Evolutionary conservation across 768 basidiomycete species (phyloP).

Genomic region (Serendipita vermifera): DNA sequence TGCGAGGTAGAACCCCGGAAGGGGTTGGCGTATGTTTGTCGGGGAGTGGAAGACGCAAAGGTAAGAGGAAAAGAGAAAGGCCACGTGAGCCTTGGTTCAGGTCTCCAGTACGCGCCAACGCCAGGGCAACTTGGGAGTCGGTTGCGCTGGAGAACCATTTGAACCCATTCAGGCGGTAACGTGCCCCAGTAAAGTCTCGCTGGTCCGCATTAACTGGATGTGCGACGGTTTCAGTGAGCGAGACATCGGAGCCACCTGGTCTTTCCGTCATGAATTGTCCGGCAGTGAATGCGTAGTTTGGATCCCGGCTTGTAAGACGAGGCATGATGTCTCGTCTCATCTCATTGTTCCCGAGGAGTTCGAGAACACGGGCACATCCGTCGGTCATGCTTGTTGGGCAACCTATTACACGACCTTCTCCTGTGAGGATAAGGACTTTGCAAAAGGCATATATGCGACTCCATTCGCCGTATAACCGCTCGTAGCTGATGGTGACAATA

Average conservation of each 20-base stretch:
- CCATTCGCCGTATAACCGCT: slow-evolving; percentile 45
- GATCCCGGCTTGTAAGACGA: slow-evolving; percentile 52
- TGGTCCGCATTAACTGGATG: background rate
- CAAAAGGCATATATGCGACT: slow-evolving; percentile 54
- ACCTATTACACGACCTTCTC: slow-evolving; percentile 50
- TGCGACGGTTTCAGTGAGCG: slow-evolving; percentile 16
- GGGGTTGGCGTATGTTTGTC: slow-evolving; percentile 15
- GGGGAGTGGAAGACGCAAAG: slow-evolving; percentile 30
- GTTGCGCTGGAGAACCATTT: slow-evolving; percentile 83
- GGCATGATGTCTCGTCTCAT: slow-evolving; percentile 49
- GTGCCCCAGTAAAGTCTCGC: slow-evolving; percentile 14
- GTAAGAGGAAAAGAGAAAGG: slow-evolving; percentile 63
- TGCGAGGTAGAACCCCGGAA: slow-evolving; percentile 17
- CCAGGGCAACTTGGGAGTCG: slow-evolving; percentile 58
- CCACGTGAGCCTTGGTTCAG: slow-evolving; percentile 40
- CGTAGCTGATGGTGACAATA: slow-evolving; percentile 52
- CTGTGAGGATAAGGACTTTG: slow-evolving; percentile 47
- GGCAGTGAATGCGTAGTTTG: slow-evolving; percentile 47
- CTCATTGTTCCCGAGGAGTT: slow-evolving; percentile 44
- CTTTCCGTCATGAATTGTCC: slow-evolving; percentile 78
- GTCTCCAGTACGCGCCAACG: slow-evolving; percentile 58
- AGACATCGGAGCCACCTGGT: slow-evolving; percentile 19
- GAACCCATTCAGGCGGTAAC: slow-evolving; percentile 51
- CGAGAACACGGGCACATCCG: slow-evolving; percentile 59
- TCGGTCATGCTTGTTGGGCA: slow-evolving; percentile 76